Percentiles rank a stretch among this genome's conserved stretches.
phyloP scores from a whole-genome alignment of 345 rosid species.

The Sonneratia caseolaris region DNA sequence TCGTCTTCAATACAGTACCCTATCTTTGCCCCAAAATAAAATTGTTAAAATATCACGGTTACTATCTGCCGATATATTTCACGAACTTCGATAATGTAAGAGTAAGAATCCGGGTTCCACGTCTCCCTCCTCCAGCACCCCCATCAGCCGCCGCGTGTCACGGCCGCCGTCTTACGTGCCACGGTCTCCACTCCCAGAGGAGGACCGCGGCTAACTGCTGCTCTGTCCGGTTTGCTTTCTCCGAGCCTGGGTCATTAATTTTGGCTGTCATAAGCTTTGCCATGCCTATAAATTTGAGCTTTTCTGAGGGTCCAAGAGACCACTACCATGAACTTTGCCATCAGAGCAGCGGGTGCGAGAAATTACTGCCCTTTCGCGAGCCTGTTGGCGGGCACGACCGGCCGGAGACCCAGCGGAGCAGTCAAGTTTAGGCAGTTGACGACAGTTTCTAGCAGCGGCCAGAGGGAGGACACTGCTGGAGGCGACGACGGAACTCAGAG shows the following conservation, averaged over 20 bases:
- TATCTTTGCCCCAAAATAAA: no score
- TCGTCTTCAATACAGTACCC: no score
- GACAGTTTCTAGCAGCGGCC: background rate
- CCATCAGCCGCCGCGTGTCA: background rate
- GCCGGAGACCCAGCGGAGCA: constrained; percentile 5
- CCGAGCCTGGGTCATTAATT: no score
- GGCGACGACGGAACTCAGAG: background rate
- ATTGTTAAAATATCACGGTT: no score
- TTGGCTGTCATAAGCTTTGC: no score
- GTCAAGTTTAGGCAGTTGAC: constrained; percentile 4
- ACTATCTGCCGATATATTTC: no score
- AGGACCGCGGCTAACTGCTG: no score
- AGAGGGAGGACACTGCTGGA: constrained; percentile 3
- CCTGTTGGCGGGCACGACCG: background rate
- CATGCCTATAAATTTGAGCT: background rate
- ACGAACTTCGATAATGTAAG: no score
- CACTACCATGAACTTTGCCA: constrained; percentile 4
- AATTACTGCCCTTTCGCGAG: background rate
- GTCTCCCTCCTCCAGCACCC: background rate
- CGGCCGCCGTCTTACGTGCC: background rate
- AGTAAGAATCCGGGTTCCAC: background rate
- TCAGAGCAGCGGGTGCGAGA: constrained; percentile 1
- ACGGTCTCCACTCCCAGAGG: no score
- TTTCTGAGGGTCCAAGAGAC: background rate
- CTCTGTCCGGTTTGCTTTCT: no score